A percentile compares a stretch with the other conserved stretches of the same genome.
Conservation (phyloP, 2,329 filamentous ascomycete species). For the Ascochyta lentis region DNA sequence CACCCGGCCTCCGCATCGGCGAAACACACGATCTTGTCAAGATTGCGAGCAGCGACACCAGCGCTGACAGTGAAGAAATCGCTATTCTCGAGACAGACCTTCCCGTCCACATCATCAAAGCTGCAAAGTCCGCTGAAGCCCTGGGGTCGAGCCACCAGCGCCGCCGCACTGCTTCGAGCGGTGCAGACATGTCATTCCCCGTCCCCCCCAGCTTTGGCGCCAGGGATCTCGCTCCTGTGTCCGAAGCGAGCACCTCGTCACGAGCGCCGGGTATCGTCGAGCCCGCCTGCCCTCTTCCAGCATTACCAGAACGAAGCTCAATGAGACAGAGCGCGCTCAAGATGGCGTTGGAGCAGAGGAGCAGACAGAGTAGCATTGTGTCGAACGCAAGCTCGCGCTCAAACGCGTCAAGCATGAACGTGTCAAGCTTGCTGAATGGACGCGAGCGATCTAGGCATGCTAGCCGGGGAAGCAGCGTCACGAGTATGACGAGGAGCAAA, state of each 20-base stretch:
- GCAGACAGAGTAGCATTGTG: constrained; percentile 32
- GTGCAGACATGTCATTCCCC: constrained; percentile 36
- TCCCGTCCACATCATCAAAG: constrained; percentile 33
- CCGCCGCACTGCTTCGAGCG: constrained; percentile 46
- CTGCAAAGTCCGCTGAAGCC: constrained; percentile 20
- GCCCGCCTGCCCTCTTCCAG: constrained; percentile 6
- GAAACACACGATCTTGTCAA: constrained; percentile 43
- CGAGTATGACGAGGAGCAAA: constrained; percentile 26
- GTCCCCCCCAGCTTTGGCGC: constrained; percentile 20
- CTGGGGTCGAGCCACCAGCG: constrained; percentile 30
- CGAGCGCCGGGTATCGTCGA: constrained; percentile 33
- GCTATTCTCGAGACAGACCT: constrained; percentile 29
- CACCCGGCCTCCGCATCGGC: constrained; percentile 37
- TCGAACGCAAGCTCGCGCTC: constrained; percentile 21
- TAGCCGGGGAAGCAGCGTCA: constrained; percentile 33
- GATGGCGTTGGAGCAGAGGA: constrained; percentile 10
- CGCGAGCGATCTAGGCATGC: constrained; percentile 20
- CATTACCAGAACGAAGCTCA: constrained; percentile 1
- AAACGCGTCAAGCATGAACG: constrained; percentile 14
- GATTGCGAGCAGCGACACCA: constrained; percentile 46
- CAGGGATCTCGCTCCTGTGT: constrained; percentile 29
- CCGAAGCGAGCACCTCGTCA: constrained; percentile 29
- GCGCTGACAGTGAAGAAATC: constrained; percentile 41
- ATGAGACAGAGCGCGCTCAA: constrained; percentile 2
- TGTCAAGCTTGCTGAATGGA: background rate